Evolutionary conservation across 345 rosid genomes (phyloP).

Genomic region (Hypericum perforatum): DNA sequence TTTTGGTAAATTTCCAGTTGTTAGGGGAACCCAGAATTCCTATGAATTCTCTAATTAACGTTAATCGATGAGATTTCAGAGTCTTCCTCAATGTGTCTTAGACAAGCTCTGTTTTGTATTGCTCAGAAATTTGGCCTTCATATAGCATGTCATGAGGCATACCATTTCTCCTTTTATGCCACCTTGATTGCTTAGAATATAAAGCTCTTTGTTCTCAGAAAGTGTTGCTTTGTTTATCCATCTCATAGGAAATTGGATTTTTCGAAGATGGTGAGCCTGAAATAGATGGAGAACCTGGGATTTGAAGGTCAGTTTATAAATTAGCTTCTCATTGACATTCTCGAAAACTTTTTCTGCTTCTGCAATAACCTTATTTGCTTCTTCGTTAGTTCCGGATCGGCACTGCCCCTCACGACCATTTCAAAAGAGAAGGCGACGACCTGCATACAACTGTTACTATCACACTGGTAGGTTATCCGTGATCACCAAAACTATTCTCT

Average conservation of each 20-base stretch:
- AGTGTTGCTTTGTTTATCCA: slow-evolving; percentile 6
- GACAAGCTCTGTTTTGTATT: too few relatives aligned
- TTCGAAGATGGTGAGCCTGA: slow-evolving; percentile 95
- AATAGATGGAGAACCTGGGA: slow-evolving; percentile 96
- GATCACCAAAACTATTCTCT: background rate
- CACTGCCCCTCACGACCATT: slow-evolving; percentile 69
- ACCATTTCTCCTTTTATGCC: too few relatives aligned
- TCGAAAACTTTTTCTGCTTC: background rate
- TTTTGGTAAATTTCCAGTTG: too few relatives aligned
- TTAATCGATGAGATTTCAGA: too few relatives aligned
- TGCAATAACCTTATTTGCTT: background rate
- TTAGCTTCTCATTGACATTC: background rate
- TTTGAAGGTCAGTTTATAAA: slow-evolving; percentile 48
- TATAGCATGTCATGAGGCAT: too few relatives aligned
- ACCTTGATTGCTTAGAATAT: too few relatives aligned
- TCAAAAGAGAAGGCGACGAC: slow-evolving; percentile 85
- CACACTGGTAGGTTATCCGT: slow-evolving; percentile 52
- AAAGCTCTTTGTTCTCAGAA: background rate
- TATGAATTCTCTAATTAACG: too few relatives aligned
- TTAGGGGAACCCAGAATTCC: too few relatives aligned
- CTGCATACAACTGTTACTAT: slow-evolving; percentile 77
- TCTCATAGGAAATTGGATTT: slow-evolving; percentile 78
- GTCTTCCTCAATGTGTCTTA: too few relatives aligned
- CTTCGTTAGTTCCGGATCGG: slow-evolving; percentile 69
- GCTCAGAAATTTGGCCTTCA: too few relatives aligned